Percentiles rank a stretch among this genome's conserved stretches.
These are phyloP conservation scores for Neofusicoccum kwambonambiense DNA, from an alignment of 2,329 filamentous ascomycete genomes.

Conservation along the genomic window DNA sequence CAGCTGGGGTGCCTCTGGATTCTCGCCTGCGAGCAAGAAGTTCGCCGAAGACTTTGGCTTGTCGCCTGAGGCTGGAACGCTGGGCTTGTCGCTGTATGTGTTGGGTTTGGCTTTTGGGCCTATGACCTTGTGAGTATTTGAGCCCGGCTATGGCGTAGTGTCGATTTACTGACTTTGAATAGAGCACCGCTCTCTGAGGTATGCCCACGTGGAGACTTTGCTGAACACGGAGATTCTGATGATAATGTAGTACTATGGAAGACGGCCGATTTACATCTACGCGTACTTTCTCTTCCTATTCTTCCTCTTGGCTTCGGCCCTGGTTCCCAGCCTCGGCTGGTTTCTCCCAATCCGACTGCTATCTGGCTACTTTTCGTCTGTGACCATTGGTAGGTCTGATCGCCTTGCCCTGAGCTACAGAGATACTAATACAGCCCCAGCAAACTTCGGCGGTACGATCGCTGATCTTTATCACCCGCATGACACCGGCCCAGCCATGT, in stretches of 20 bases:
- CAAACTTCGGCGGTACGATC: conserved; percentile 45
- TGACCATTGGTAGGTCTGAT: conserved; percentile 29
- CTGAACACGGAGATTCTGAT: not conserved
- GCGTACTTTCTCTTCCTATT: conserved; percentile 45
- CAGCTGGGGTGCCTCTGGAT: conserved; percentile 49
- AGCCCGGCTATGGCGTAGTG: conserved; percentile 26
- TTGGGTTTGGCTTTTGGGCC: conserved; percentile 46
- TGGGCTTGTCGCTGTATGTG: conserved; percentile 49
- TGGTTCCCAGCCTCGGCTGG: conserved; percentile 41
- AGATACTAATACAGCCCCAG: not conserved
- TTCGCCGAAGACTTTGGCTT: conserved; percentile 45
- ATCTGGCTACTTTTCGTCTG: conserved; percentile 46
- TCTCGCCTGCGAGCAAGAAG: conserved; percentile 44
- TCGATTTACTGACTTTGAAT: conserved; percentile 12
- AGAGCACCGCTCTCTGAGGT: conserved; percentile 34
- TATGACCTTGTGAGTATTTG: conserved; percentile 28
- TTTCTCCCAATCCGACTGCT: conserved; percentile 47
- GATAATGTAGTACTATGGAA: conserved; percentile 38
- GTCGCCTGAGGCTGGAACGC: conserved; percentile 41
- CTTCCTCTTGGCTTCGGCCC: conserved; percentile 44
- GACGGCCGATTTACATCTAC: conserved; percentile 44
- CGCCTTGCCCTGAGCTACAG: no score
- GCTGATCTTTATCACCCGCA: conserved; percentile 46
- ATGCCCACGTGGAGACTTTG: not conserved
- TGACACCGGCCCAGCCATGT: conserved; percentile 44